Percentiles rank a stretch among this genome's conserved stretches.
Evolutionary conservation across 2,329 filamentous ascomycete species (phyloP).

Genomic region (Cadophora sp.): DNA sequence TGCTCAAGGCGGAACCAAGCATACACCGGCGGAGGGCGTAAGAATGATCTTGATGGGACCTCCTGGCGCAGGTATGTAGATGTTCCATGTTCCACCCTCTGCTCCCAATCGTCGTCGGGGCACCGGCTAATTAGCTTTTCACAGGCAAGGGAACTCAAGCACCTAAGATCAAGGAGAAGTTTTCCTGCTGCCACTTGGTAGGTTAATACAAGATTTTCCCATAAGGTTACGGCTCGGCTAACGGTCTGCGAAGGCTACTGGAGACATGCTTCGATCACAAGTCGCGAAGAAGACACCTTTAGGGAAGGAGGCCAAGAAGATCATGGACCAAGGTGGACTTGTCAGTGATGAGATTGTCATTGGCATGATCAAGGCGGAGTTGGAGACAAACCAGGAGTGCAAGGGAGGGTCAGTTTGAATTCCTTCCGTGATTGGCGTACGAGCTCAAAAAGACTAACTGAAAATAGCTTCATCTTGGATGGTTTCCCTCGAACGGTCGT

Average conservation of each 20-base stretch:
- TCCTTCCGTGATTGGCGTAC: conserved; percentile 5
- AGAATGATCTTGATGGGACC: conserved; percentile 98
- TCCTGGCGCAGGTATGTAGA: conserved; percentile 86
- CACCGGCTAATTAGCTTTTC: conserved; percentile 38
- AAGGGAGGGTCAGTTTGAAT: conserved; percentile 79
- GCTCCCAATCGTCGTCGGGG: conserved; percentile 17
- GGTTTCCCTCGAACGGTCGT: conserved; percentile 97
- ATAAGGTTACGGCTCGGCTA: conserved; percentile 30
- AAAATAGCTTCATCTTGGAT: conserved; percentile 90
- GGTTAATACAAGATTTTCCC: conserved; percentile 44
- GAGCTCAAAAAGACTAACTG: conserved; percentile 16
- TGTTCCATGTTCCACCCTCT: conserved; percentile 16
- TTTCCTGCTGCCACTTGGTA: conserved; percentile 96
- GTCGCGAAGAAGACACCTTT: conserved; percentile 96
- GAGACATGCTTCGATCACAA: conserved; percentile 98
- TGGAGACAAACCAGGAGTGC: conserved; percentile 93
- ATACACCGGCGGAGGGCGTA: conserved; percentile 68
- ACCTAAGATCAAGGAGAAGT: conserved; percentile 97
- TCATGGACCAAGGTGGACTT: conserved; percentile 97
- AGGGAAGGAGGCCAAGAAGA: conserved; percentile 98
- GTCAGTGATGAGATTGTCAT: conserved; percentile 99
- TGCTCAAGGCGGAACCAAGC: conserved; percentile 59
- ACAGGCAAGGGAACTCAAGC: conserved; percentile 98
- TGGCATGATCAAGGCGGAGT: conserved; percentile 98
- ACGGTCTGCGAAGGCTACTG: conserved; percentile 74